phyloP scores from a whole-genome alignment of 192 early-diverging fungal genomes.

The Gigaspora rosea region DNA sequence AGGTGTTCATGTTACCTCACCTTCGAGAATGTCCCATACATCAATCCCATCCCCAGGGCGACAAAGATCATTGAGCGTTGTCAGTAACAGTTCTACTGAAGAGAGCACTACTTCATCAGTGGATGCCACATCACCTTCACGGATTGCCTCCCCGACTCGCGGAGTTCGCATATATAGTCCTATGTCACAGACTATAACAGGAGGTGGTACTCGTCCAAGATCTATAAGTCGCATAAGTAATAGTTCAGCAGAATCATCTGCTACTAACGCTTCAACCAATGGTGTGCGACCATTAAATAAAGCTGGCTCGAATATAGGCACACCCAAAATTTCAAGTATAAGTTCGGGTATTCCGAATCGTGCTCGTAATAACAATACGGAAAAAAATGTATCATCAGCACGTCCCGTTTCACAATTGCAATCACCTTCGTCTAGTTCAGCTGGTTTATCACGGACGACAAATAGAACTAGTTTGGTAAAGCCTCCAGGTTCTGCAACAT shows the following conservation, averaged over 20 bases:
- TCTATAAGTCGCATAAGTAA: slow-evolving; percentile 17
- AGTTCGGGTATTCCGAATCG: background rate
- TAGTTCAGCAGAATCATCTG: slow-evolving; percentile 16
- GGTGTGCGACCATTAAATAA: slow-evolving; percentile 7
- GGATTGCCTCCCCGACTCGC: slow-evolving; percentile 23
- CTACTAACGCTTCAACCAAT: background rate
- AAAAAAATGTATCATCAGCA: background rate
- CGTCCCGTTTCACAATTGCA: background rate
- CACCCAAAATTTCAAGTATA: slow-evolving; percentile 10
- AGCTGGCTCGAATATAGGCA: background rate
- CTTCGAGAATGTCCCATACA: slow-evolving; percentile 25
- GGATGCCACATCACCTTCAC: slow-evolving; percentile 9
- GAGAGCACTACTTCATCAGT: slow-evolving; percentile 29
- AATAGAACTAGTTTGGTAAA: background rate
- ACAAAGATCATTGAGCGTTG: slow-evolving; percentile 18
- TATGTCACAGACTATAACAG: background rate
- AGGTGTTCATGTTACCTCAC: background rate
- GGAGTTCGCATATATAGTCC: slow-evolving; percentile 7
- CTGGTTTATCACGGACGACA: background rate
- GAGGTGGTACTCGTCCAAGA: slow-evolving; percentile 17
- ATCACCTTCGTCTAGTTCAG: background rate
- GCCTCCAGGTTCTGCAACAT: background rate
- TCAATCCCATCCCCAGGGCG: background rate
- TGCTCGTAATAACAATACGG: slow-evolving; percentile 10
- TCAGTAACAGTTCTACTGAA: slow-evolving; percentile 31